These are phyloP conservation scores for Pestalotiopsis sp. DNA, from an alignment of 2,329 filamentous ascomycete species.

Conservation along the genomic window DNA sequence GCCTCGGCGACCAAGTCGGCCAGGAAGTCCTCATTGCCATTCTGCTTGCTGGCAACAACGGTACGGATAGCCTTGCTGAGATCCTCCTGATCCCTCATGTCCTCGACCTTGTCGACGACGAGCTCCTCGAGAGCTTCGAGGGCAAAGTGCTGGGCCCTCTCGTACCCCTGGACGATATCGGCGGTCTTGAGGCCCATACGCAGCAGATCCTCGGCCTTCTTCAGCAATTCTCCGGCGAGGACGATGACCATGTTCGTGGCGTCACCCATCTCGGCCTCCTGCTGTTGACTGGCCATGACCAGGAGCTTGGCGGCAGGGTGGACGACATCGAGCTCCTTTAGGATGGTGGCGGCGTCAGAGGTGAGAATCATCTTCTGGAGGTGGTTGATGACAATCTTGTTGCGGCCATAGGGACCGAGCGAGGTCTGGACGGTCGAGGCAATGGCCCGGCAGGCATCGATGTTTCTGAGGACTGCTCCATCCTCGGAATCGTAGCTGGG, in stretches of 20 bases:
- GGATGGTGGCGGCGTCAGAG: conserved; percentile 94
- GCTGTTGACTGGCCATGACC: conserved; percentile 98
- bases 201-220: conserved; percentile 95
- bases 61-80: conserved; percentile 94
- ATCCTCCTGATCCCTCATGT: conserved; percentile 78
- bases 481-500: conserved; percentile 96
- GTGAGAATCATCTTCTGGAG: conserved; percentile 99
- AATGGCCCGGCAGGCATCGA: conserved; percentile 96
- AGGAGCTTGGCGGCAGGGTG: conserved; percentile 96
- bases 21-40: conserved; percentile 86
- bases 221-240: conserved; percentile 89
- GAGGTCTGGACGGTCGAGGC: conserved; percentile 96
- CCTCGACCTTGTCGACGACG: conserved; percentile 85
- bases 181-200: conserved; percentile 98
- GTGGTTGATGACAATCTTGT: conserved; percentile 99
- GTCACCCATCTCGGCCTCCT: conserved; percentile 98
- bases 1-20: conserved; percentile 85
- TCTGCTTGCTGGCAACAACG: conserved; percentile 96
- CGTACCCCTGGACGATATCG: conserved; percentile 94
- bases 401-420: conserved; percentile 93
- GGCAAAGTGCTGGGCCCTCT: conserved; percentile 89
- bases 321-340: conserved; percentile 96
- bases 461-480: conserved; percentile 97
- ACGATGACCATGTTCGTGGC: conserved; percentile 97
- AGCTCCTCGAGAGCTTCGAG: conserved; percentile 85